These are phyloP conservation scores for Oehlia diaphana DNA, from an alignment of 192 early-diverging fungal species.

Conservation along the genomic window DNA sequence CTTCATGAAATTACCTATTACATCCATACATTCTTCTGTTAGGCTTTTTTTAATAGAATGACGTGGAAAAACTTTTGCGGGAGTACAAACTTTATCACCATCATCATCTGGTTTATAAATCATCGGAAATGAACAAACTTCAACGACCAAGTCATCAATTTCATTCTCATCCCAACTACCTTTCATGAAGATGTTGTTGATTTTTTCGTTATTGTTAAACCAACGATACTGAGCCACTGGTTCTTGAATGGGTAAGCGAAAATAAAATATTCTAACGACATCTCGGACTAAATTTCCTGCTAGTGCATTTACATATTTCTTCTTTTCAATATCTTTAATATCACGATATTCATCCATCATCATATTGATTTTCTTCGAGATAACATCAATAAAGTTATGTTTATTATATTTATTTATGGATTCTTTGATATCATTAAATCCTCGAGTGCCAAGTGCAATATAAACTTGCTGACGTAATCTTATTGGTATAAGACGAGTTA, in stretches of 20 bases:
- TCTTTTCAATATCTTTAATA: not conserved
- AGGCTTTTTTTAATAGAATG: too few species aligned
- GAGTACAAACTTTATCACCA: not conserved
- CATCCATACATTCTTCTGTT: too few species aligned
- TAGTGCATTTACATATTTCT: not conserved
- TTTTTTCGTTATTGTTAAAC: not conserved
- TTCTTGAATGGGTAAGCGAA: not conserved
- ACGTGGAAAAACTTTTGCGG: not conserved
- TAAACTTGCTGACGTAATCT: not conserved
- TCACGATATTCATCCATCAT: not conserved
- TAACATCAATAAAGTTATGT: not conserved
- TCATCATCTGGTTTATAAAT: not conserved
- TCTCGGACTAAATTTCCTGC: not conserved
- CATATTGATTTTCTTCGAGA: not conserved
- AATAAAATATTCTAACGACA: constrained; percentile 12
- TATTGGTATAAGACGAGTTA: not conserved
- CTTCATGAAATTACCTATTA: too few species aligned
- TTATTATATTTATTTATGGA: not conserved
- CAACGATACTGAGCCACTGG: not conserved
- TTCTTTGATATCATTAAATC: not conserved
- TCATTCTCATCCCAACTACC: not conserved
- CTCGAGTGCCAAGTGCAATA: not conserved
- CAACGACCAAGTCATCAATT: not conserved
- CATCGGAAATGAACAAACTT: not conserved
- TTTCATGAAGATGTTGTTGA: not conserved